Conservation (phyloP, 2,329 filamentous ascomycete species). For the Cordyceps fumosorosea region DNA sequence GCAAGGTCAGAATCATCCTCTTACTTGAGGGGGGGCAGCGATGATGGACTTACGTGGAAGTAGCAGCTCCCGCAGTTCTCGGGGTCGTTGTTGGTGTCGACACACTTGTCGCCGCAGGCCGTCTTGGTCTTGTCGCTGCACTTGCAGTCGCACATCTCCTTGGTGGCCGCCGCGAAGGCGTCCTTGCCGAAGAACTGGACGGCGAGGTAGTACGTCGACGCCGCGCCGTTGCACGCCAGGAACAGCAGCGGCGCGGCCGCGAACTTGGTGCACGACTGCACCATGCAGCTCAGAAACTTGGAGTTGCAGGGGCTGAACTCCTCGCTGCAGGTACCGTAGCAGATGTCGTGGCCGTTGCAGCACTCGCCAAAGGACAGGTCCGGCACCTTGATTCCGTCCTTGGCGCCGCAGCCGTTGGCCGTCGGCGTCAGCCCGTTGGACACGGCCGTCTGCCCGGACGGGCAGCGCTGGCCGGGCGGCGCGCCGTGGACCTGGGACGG, state of each 20-base stretch:
- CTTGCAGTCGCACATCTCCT: constrained; percentile 8
- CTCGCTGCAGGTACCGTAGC: constrained; percentile 9
- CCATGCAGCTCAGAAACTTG: constrained; percentile 6
- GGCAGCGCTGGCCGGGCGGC: constrained; percentile 6
- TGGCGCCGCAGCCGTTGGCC: constrained; percentile 10
- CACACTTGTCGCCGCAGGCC: constrained; percentile 7
- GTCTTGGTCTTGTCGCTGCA: constrained; percentile 7
- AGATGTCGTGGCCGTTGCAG: constrained; percentile 9
- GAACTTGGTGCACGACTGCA: background rate
- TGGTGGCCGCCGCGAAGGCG: background rate
- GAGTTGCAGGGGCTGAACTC: constrained; percentile 7
- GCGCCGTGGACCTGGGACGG: background rate
- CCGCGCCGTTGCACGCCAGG: constrained; percentile 4
- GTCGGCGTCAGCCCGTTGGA: constrained; percentile 3
- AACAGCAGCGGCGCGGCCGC: background rate
- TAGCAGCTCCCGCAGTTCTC: constrained; percentile 9
- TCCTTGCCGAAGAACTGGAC: background rate
- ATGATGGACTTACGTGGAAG: background rate
- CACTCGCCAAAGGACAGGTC: constrained; percentile 9
- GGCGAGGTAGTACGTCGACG: background rate
- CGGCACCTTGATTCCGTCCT: constrained; percentile 8
- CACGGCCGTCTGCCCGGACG: background rate
- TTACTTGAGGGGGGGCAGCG: background rate
- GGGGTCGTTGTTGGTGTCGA: constrained; percentile 3
- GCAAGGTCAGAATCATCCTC: background rate